Percentiles rank a stretch among this genome's conserved stretches.
phyloP scores from a whole-genome alignment of 139 green algal species.

The Picochlorum sp. region DNA sequence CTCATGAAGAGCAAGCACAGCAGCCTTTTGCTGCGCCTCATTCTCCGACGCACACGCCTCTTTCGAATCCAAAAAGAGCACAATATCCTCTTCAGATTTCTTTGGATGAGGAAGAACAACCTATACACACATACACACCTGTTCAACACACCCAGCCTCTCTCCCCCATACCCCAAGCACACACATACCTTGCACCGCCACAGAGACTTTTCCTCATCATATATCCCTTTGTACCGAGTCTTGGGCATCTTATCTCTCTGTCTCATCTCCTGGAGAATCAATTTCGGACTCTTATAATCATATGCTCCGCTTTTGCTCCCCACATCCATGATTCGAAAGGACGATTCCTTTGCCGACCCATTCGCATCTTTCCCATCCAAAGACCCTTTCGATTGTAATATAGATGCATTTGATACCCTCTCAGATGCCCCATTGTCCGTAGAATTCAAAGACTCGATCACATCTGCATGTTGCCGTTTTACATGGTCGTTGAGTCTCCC shows the following conservation, averaged over 20 bases:
- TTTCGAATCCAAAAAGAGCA: conserved; percentile 58
- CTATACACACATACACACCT: conserved; percentile 51
- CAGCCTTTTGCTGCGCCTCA: conserved; percentile 55
- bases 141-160: neutral
- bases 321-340: conserved; percentile 54
- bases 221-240: conserved; percentile 39
- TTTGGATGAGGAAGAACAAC: conserved; percentile 68
- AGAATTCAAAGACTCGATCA: neutral
- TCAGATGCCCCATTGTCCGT: neutral
- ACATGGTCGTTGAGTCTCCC: conserved; percentile 57
- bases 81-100: conserved; percentile 49
- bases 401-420: neutral
- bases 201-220: neutral
- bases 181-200: conserved; percentile 2
- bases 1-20: conserved; percentile 55
- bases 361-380: neutral
- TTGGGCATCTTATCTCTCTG: conserved; percentile 49
- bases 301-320: conserved; percentile 61
- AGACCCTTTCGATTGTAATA: neutral
- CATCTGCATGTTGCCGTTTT: conserved; percentile 41
- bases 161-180: neutral
- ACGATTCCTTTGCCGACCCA: neutral
- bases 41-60: conserved; percentile 27
- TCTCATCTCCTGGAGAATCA: conserved; percentile 70
- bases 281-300: conserved; percentile 63